Conservation (phyloP, 192 early-diverging fungal species). For the Coemansia sp. region DNA sequence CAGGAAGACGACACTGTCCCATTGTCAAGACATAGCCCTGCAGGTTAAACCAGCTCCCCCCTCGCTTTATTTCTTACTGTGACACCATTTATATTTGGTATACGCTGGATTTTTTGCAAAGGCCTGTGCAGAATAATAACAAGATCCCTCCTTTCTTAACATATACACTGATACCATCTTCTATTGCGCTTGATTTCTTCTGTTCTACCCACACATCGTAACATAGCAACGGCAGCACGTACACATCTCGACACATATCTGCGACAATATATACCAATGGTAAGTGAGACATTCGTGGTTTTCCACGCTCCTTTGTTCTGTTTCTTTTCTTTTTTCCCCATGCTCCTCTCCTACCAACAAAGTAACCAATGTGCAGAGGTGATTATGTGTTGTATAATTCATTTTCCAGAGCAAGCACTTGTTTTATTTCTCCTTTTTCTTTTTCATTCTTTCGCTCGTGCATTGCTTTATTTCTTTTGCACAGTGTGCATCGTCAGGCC, state of each 20-base stretch:
- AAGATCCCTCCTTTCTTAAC: neutral
- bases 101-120: conserved; percentile 1
- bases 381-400: neutral
- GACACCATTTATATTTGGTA: neutral
- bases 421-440: neutral
- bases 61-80: neutral
- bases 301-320: neutral
- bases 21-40: neutral
- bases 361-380: neutral
- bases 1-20: neutral
- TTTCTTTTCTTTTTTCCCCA: neutral
- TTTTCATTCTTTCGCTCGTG: neutral
- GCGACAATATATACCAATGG: neutral
- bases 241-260: neutral
- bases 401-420: neutral
- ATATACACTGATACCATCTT: neutral
- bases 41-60: conserved; percentile 1
- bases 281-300: neutral
- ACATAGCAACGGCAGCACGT: conserved; percentile 4
- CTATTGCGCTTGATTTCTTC: conserved; percentile 2
- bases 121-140: neutral
- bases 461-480: conserved; percentile 1
- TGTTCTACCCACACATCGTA: neutral
- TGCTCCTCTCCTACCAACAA: neutral
- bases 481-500: neutral